A percentile compares a stretch with the other conserved stretches of the same genome.
These are phyloP conservation scores for Excoecaria cochinchinensis DNA, from an alignment of 345 rosid species.

Conservation along the genomic window DNA sequence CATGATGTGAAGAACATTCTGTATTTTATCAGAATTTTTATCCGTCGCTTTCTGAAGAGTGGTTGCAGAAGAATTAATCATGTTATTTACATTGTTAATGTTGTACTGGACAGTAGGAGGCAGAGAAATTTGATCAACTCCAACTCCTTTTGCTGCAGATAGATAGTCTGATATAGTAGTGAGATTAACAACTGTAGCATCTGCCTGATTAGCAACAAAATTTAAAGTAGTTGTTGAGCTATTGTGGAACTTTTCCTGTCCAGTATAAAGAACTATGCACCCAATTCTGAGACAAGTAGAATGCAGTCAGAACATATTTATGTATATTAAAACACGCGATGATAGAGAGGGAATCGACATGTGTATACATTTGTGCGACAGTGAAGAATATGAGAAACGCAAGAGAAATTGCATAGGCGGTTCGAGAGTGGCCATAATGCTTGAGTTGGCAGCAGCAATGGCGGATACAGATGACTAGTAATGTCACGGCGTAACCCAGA, in stretches of 20 bases:
- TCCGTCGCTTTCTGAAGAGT: conserved; percentile 1
- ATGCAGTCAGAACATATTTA: not conserved
- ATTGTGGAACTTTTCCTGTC: conserved; percentile 24
- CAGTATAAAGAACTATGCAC: conserved; percentile 29
- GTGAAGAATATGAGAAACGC: conserved; percentile 22
- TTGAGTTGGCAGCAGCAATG: conserved; percentile 20
- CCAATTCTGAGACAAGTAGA: conserved; percentile 19
- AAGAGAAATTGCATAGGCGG: conserved; percentile 17
- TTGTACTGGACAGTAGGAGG: conserved; percentile 11
- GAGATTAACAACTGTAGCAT: conserved; percentile 17
- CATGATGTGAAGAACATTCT: conserved; percentile 9
- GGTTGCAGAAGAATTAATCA: conserved; percentile 19
- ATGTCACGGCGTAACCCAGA: conserved; percentile 9
- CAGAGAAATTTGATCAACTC: conserved; percentile 19
- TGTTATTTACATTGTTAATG: conserved; percentile 13
- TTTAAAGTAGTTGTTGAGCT: conserved; percentile 15
- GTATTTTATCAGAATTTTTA: conserved; percentile 19
- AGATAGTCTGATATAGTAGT: conserved; percentile 19
- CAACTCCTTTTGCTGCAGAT: conserved; percentile 21
- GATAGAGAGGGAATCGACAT: not conserved
- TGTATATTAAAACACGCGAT: not conserved
- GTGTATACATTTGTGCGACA: conserved; percentile 7
- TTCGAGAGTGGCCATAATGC: conserved; percentile 21
- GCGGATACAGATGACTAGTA: conserved; percentile 16
- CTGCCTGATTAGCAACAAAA: conserved; percentile 23